A percentile compares a stretch with the other conserved stretches of the same genome.
phyloP scores from a whole-genome alignment of 148 eudicot genomes.

The Rhododendron ovatum region DNA sequence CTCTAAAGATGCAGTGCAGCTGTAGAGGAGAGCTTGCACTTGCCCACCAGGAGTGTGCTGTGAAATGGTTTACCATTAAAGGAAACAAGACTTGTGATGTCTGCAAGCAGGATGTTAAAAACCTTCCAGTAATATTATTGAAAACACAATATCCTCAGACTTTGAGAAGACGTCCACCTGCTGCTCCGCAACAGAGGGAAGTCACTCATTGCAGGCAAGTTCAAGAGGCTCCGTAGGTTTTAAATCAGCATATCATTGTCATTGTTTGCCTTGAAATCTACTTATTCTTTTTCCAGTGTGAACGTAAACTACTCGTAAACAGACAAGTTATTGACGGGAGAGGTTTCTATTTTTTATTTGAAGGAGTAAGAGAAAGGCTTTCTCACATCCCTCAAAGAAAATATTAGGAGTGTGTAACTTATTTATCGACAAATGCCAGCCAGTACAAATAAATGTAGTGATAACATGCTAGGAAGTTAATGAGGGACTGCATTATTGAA shows the following conservation, averaged over 20 bases:
- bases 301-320: not conserved
- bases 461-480: not conserved
- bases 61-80: conserved; percentile 84
- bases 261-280: not conserved
- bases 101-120: conserved; percentile 63
- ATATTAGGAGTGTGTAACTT: not conserved
- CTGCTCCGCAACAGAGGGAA: conserved; percentile 31
- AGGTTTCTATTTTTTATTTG: not conserved
- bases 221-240: not conserved
- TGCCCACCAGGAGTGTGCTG: conserved; percentile 76
- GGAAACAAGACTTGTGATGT: conserved; percentile 84
- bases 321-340: not conserved
- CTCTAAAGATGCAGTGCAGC: conserved; percentile 80
- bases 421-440: not conserved
- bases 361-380: not conserved
- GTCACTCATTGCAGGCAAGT: conserved; percentile 38
- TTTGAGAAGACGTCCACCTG: conserved; percentile 21
- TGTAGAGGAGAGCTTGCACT: conserved; percentile 95
- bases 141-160: conserved; percentile 48
- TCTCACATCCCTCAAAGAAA: not conserved
- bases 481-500: not conserved
- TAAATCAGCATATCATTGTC: not conserved
- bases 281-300: not conserved
- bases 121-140: conserved; percentile 71
- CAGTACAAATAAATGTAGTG: not conserved